Evolutionary conservation across 2,329 filamentous ascomycete genomes (phyloP).

Genomic region (Epichloe glyceriae): DNA sequence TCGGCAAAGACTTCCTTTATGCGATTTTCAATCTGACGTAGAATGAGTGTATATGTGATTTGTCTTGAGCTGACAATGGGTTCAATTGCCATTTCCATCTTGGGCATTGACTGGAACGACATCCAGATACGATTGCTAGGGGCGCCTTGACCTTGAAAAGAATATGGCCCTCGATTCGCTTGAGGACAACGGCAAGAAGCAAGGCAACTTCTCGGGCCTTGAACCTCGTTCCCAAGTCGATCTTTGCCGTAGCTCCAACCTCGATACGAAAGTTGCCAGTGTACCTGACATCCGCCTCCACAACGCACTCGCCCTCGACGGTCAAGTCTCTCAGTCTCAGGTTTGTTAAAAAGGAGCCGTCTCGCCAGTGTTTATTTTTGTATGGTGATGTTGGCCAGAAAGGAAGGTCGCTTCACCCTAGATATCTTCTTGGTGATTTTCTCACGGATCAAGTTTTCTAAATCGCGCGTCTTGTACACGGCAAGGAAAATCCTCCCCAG

Average conservation of each 20-base stretch:
- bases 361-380: conserved; percentile 74
- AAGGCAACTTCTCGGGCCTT: conserved; percentile 84
- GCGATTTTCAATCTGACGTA: conserved; percentile 85
- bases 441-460: conserved; percentile 65
- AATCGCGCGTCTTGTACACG: conserved; percentile 69
- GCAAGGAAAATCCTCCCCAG: conserved; percentile 80
- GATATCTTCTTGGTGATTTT: conserved; percentile 96
- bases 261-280: conserved; percentile 81
- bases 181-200: conserved; percentile 72
- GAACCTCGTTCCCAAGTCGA: conserved; percentile 79
- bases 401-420: conserved; percentile 79
- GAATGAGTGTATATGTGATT: conserved; percentile 85
- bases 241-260: conserved; percentile 81
- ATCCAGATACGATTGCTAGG: conserved; percentile 96
- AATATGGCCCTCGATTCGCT: conserved; percentile 72
- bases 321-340: conserved; percentile 78
- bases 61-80: conserved; percentile 91
- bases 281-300: conserved; percentile 82
- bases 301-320: conserved; percentile 77
- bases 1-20: conserved; percentile 92
- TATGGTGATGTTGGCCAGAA: conserved; percentile 75
- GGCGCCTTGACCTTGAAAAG: conserved; percentile 85
- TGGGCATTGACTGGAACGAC: conserved; percentile 84
- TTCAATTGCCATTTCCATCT: conserved; percentile 87
- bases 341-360: conserved; percentile 77